Percentiles rank a stretch among this genome's conserved stretches.
Conservation (phyloP, 2,329 filamentous ascomycete genomes). For the Cercospora citrullina region DNA sequence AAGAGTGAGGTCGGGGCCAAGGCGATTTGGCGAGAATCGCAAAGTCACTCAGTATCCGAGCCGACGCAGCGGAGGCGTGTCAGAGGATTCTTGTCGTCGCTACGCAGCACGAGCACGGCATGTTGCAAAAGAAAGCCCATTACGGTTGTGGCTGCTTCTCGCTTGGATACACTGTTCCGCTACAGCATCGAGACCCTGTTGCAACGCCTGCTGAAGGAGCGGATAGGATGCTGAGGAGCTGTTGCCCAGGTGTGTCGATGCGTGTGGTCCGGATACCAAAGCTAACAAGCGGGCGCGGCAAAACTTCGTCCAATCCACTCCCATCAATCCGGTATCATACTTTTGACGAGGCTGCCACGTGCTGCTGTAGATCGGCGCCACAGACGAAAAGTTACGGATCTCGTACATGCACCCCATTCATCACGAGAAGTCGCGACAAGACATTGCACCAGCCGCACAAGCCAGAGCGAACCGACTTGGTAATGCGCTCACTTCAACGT, state of each 20-base stretch:
- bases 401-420: neutral
- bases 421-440: neutral
- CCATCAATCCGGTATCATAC: neutral
- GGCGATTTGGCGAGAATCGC: neutral
- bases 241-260: neutral
- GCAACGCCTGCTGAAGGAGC: neutral
- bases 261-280: neutral
- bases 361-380: neutral
- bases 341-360: constrained; percentile 4
- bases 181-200: neutral
- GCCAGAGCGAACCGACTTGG: constrained; percentile 3
- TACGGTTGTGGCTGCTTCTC: neutral
- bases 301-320: neutral
- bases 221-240: neutral
- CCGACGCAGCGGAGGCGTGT: neutral
- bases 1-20: neutral
- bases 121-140: neutral
- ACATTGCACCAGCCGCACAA: neutral
- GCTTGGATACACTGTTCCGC: neutral
- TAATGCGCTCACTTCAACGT: neutral
- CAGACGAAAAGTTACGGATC: neutral
- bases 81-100: neutral
- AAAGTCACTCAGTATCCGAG: neutral
- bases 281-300: neutral
- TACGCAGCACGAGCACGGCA: neutral